These are phyloP conservation scores for Furcasterigmium sp. DNA, from an alignment of 2,329 filamentous ascomycete genomes.

Conservation along the genomic window DNA sequence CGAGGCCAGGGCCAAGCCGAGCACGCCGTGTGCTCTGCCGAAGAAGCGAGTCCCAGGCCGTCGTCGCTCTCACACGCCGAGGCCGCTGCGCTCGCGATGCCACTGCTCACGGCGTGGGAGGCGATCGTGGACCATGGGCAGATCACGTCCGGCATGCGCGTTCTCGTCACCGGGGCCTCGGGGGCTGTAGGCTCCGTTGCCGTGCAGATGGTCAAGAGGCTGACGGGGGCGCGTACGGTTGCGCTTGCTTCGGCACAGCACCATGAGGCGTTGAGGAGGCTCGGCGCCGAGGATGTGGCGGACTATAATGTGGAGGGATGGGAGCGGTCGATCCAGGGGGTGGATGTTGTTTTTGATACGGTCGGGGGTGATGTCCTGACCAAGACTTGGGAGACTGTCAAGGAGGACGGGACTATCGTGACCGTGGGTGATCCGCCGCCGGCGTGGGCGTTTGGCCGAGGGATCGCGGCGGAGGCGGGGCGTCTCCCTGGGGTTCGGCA, in stretches of 20 bases:
- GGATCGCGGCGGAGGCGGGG: conserved; percentile 11
- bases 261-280: conserved; percentile 8
- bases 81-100: conserved; percentile 24
- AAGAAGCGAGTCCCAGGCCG: conserved; percentile 17
- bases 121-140: background rate
- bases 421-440: conserved; percentile 29
- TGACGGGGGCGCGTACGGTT: conserved; percentile 16
- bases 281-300: conserved; percentile 17
- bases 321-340: conserved; percentile 12
- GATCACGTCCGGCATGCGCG: conserved; percentile 7
- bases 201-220: conserved; percentile 20
- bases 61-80: conserved; percentile 13
- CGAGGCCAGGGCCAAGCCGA: conserved; percentile 20
- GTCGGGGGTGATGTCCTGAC: conserved; percentile 20
- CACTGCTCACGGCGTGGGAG: conserved; percentile 21
- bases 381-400: conserved; percentile 22
- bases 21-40: conserved; percentile 14
- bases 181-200: conserved; percentile 22
- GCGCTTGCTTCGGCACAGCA: conserved; percentile 20
- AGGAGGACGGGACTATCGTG: conserved; percentile 21
- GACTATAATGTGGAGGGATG: conserved; percentile 19
- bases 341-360: conserved; percentile 26
- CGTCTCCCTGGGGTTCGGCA: conserved; percentile 15
- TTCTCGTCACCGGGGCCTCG: conserved; percentile 23
- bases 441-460: conserved; percentile 20